Conservation (phyloP, 306 rosid species). For the Psophocarpus tetragonolobus region DNA sequence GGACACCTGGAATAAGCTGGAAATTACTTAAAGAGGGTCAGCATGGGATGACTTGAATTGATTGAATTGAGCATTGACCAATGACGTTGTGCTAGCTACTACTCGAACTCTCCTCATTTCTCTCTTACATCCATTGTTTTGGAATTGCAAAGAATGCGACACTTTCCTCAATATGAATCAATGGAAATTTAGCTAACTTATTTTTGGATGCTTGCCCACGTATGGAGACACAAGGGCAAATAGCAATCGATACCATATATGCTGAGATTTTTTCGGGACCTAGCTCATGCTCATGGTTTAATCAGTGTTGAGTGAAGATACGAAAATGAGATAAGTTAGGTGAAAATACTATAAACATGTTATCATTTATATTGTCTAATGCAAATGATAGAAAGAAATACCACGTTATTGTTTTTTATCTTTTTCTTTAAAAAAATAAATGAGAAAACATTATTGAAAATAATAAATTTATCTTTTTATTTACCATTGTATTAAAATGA, state of each 20-base stretch:
- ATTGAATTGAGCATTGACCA: conserved; percentile 43
- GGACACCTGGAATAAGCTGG: conserved; percentile 42
- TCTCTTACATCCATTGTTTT: background rate
- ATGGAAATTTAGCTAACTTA: background rate
- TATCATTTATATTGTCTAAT: background rate
- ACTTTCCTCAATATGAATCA: background rate
- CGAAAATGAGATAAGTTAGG: background rate
- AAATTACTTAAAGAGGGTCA: conserved; percentile 20
- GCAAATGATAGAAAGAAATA: background rate
- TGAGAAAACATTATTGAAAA: background rate
- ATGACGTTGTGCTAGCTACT: conserved; percentile 33
- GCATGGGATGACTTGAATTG: conserved; percentile 20
- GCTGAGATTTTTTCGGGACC: background rate
- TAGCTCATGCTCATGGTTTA: background rate
- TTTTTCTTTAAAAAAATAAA: background rate
- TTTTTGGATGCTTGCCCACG: conserved; percentile 16
- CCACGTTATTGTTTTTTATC: background rate
- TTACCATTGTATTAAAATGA: background rate
- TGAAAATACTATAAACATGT: background rate
- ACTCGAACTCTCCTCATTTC: conserved; percentile 9
- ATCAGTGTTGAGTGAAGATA: background rate
- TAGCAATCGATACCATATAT: background rate
- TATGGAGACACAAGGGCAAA: background rate
- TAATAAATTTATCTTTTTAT: background rate
- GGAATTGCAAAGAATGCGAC: conserved; percentile 11